A percentile compares a stretch with the other conserved stretches of the same genome.
Evolutionary conservation across 192 early-diverging fungal genomes (phyloP).

Genomic region (Gamsiella multidivaricata): DNA sequence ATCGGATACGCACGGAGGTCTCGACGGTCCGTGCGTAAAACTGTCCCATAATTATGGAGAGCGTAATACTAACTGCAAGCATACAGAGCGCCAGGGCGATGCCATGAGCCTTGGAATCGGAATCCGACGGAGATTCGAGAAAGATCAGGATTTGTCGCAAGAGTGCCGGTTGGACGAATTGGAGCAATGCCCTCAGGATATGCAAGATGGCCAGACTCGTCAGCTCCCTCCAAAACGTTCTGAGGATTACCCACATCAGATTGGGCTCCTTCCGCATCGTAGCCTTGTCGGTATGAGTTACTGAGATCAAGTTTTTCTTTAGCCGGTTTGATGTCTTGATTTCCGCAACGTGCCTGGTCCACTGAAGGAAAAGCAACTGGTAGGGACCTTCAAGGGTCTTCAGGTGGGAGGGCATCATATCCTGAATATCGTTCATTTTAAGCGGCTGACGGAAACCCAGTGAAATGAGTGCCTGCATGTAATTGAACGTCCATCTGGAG

Average conservation of each 20-base stretch:
- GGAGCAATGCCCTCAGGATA: background rate
- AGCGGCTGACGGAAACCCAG: conserved; percentile 20
- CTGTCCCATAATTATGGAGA: background rate
- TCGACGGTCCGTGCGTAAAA: conserved; percentile 45
- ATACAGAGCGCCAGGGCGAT: background rate
- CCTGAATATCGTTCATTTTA: conserved; percentile 13
- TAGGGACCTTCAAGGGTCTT: background rate
- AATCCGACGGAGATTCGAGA: background rate
- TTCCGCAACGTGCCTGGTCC: background rate
- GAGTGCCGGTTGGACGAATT: background rate
- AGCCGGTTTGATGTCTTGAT: background rate
- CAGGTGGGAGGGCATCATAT: conserved; percentile 9
- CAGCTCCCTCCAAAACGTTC: background rate
- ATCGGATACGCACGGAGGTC: conserved; percentile 70
- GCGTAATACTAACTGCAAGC: background rate
- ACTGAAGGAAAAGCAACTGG: background rate
- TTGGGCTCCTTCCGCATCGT: background rate
- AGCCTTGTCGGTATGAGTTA: background rate
- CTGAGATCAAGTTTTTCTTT: background rate
- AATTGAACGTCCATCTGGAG: conserved; percentile 2
- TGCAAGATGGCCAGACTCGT: background rate
- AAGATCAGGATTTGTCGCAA: background rate
- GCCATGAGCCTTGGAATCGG: background rate
- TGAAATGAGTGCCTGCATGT: conserved; percentile 15
- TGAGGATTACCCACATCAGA: background rate